These are phyloP conservation scores for Coelastrella sp. DNA, from an alignment of 139 green algal species.

Conservation along the genomic window DNA sequence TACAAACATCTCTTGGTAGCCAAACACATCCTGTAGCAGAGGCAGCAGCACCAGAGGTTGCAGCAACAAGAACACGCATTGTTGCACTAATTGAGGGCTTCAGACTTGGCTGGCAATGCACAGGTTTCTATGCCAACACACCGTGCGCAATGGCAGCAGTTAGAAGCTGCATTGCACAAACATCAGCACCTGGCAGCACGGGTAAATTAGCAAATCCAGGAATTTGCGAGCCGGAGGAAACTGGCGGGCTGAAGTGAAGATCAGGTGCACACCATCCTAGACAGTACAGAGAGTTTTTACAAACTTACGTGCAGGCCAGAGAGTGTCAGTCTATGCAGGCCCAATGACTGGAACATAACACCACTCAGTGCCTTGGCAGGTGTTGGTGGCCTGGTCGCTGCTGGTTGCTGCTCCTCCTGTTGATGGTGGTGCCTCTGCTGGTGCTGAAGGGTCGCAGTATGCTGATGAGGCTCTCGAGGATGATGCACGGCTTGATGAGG, in stretches of 20 bases:
- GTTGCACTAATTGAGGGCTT: not conserved
- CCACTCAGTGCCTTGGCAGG: constrained; percentile 24
- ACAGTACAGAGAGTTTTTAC: not conserved
- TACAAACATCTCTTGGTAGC: constrained; percentile 41
- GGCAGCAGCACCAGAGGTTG: not conserved
- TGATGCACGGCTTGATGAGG: not conserved
- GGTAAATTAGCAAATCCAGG: too few relatives aligned
- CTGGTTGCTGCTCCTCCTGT: not conserved
- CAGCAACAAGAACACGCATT: not conserved
- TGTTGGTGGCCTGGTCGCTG: not conserved
- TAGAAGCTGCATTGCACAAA: too few relatives aligned
- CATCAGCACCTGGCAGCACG: too few relatives aligned
- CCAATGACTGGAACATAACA: constrained; percentile 14
- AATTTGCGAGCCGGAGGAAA: not conserved
- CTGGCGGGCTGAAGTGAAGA: not conserved
- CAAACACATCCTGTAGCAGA: constrained; percentile 37
- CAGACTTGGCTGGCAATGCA: not conserved
- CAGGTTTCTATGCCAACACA: too few relatives aligned
- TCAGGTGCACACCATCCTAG: not conserved
- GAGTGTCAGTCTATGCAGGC: constrained; percentile 14
- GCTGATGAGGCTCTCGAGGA: not conserved
- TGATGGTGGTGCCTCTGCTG: constrained; percentile 4
- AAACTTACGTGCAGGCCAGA: constrained; percentile 27
- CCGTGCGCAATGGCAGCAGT: too few relatives aligned
- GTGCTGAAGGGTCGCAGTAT: not conserved